Conservation (phyloP, 805 yeast genomes). For the Clavispora carvajalis region DNA sequence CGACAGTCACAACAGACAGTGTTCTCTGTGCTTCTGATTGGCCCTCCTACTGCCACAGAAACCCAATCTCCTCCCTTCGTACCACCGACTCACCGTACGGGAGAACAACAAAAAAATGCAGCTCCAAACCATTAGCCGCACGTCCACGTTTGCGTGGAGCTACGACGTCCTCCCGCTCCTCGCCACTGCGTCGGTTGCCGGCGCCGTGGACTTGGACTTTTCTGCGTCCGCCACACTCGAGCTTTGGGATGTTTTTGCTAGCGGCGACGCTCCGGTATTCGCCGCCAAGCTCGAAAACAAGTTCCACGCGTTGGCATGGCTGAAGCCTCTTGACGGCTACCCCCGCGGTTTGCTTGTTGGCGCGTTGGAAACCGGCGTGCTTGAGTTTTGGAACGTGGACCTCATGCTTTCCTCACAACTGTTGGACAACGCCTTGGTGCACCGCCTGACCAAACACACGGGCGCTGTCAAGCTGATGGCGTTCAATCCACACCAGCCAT, state of each 20-base stretch:
- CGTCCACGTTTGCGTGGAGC: conserved; percentile 98
- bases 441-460: conserved; percentile 52
- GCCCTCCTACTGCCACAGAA: neutral
- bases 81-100: neutral
- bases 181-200: conserved; percentile 94
- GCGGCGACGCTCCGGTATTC: conserved; percentile 31
- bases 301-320: conserved; percentile 85
- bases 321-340: conserved; percentile 46
- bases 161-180: conserved; percentile 65
- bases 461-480: conserved; percentile 68
- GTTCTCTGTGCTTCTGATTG: neutral
- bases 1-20: neutral
- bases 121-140: conserved; percentile 73
- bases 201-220: conserved; percentile 87
- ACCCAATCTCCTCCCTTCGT: neutral
- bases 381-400: conserved; percentile 74
- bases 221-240: conserved; percentile 74
- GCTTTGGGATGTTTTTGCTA: conserved; percentile 63
- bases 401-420: conserved; percentile 40
- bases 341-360: conserved; percentile 68
- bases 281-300: conserved; percentile 31
- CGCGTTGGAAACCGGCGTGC: conserved; percentile 77
- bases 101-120: conserved; percentile 28
- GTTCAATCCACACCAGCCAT: conserved; percentile 70
- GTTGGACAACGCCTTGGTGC: conserved; percentile 40